phyloP scores from a whole-genome alignment of 108 stramenopile species.

The Nitzschia sp. region DNA sequence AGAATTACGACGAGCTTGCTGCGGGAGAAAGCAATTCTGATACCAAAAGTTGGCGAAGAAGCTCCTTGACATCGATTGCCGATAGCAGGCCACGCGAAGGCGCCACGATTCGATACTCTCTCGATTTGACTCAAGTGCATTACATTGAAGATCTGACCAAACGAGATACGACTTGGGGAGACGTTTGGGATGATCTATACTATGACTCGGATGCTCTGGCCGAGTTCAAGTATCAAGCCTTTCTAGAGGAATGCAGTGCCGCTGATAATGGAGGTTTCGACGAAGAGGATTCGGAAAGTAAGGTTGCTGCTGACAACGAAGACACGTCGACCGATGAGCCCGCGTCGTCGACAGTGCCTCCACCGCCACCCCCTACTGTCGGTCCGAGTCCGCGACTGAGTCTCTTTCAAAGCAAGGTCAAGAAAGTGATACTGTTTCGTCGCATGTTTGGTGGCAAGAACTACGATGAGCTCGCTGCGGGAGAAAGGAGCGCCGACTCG shows the following conservation, averaged over 20 bases:
- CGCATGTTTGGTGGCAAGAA: conserved; percentile 11
- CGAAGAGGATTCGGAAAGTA: not conserved
- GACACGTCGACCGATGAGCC: not conserved
- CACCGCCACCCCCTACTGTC: not conserved
- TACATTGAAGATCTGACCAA: conserved; percentile 15
- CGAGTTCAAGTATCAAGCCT: conserved; percentile 17
- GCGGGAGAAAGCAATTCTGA: not conserved
- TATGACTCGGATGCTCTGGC: conserved; percentile 4
- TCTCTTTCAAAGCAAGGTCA: not conserved
- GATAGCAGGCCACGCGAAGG: not conserved
- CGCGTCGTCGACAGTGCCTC: not conserved
- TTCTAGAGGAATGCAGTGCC: not conserved
- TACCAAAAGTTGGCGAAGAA: not conserved
- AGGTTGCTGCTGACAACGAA: not conserved
- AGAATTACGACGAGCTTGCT: not conserved
- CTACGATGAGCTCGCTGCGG: not conserved
- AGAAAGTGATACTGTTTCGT: conserved; percentile 1
- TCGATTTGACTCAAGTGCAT: not conserved
- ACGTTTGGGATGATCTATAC: conserved; percentile 17
- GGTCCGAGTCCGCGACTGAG: not conserved
- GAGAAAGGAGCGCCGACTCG: not conserved
- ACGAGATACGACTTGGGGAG: conserved; percentile 11
- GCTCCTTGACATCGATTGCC: not conserved
- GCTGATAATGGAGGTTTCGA: not conserved
- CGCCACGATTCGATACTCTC: not conserved